Evolutionary conservation across 106 monocot genomes (phyloP).

Genomic region (Dendrobium huoshanense): DNA sequence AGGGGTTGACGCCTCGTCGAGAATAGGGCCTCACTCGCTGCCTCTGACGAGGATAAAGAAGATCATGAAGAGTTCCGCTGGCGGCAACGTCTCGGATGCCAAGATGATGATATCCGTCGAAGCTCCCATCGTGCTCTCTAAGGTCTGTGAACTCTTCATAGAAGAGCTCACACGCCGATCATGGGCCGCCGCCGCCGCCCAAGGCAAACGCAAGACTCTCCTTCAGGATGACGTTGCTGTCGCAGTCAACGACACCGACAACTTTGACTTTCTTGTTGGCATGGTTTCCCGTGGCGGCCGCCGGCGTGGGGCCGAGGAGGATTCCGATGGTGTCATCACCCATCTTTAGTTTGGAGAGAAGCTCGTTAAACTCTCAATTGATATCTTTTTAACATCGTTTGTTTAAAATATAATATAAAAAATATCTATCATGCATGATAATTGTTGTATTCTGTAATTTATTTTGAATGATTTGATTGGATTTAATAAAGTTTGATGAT

Average conservation of each 20-base stretch:
- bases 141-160: constrained; percentile 38
- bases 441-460: no score
- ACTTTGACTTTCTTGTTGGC: constrained; percentile 30
- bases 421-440: no score
- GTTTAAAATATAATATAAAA: no score
- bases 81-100: constrained; percentile 4
- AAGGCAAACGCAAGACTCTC: constrained; percentile 33
- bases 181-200: constrained; percentile 20
- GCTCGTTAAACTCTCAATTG: no score
- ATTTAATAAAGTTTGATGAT: no score
- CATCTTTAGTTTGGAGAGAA: not conserved
- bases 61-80: constrained; percentile 28
- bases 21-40: constrained; percentile 25
- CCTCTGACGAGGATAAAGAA: constrained; percentile 39
- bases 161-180: constrained; percentile 28
- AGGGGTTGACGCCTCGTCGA: constrained; percentile 7
- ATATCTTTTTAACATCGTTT: no score
- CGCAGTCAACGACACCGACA: constrained; percentile 20
- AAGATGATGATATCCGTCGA: constrained; percentile 36
- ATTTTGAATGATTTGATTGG: no score
- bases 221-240: constrained; percentile 27
- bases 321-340: constrained; percentile 4
- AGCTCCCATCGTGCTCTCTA: constrained; percentile 36
- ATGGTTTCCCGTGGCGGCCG: constrained; percentile 13
- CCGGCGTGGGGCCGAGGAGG: not conserved